Percentiles rank a stretch among this genome's conserved stretches.
These are phyloP conservation scores for Schizosaccharomyces osmophilus DNA, from an alignment of 805 yeast genomes.

Conservation along the genomic window DNA sequence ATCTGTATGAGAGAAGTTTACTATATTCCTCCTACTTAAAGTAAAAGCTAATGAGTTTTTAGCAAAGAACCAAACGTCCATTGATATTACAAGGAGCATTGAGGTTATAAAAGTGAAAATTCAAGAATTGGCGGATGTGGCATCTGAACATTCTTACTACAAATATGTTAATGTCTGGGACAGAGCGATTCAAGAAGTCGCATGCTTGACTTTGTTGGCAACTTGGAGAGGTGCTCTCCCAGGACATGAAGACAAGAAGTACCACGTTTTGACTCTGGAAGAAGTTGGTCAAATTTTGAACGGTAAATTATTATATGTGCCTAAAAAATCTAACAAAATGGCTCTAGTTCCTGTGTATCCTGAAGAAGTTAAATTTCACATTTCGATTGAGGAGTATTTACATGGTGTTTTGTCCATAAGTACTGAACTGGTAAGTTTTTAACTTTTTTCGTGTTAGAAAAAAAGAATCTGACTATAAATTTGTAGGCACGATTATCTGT, in stretches of 20 bases:
- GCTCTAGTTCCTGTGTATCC: not conserved
- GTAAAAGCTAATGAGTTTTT: not conserved
- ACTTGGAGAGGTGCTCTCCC: conserved; percentile 3
- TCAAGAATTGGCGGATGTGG: conserved; percentile 1
- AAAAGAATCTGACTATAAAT: not conserved
- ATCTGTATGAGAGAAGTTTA: too few species aligned
- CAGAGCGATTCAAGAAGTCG: conserved; percentile 5
- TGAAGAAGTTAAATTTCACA: conserved; percentile 4
- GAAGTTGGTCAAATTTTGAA: conserved; percentile 3
- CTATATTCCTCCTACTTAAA: too few species aligned
- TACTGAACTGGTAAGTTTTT: conserved; percentile 9
- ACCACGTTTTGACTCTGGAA: not conserved
- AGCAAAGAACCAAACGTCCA: not conserved
- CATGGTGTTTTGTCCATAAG: conserved; percentile 11
- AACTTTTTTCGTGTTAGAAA: not conserved
- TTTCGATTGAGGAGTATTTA: conserved; percentile 12
- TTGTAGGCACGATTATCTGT: conserved; percentile 10
- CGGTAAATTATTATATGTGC: not conserved
- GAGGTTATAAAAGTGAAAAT: not conserved
- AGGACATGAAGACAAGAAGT: not conserved
- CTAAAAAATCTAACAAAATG: too few species aligned
- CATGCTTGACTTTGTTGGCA: conserved; percentile 3
- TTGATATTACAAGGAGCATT: not conserved
- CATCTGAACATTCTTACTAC: conserved; percentile 5
- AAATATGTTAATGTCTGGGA: conserved; percentile 5